Percentiles rank a stretch among this genome's conserved stretches.
Conservation (phyloP, 306 rosid genomes). For the Sophora flavescens region DNA sequence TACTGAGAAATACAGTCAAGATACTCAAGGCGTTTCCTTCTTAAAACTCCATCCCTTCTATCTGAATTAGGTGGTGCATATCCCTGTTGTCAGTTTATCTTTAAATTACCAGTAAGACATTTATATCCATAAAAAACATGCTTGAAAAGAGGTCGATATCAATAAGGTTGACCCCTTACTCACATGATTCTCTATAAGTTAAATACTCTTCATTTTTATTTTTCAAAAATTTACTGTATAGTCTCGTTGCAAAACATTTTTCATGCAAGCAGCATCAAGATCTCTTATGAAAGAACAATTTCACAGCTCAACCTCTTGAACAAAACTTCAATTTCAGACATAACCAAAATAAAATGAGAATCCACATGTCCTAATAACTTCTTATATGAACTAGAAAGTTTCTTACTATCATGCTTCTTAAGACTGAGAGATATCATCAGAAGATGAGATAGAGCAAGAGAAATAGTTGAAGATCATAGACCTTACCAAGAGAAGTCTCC, state of each 20-base stretch:
- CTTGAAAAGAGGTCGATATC: too few relatives aligned
- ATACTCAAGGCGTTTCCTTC: constrained; percentile 94
- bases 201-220: constrained; percentile 19
- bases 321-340: constrained; percentile 1
- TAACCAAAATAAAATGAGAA: constrained; percentile 35
- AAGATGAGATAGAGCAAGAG: constrained; percentile 8
- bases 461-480: constrained; percentile 27
- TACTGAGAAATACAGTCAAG: constrained; percentile 90
- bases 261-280: constrained; percentile 17
- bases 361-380: constrained; percentile 32
- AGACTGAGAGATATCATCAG: constrained; percentile 26
- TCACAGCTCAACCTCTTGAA: too few relatives aligned
- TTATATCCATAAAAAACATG: constrained; percentile 34
- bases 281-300: constrained; percentile 6
- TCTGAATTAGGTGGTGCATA: constrained; percentile 99
- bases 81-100: constrained; percentile 94
- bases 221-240: constrained; percentile 1
- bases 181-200: constrained; percentile 5
- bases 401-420: not conserved
- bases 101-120: constrained; percentile 65
- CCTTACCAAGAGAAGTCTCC: constrained; percentile 98
- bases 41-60: constrained; percentile 94
- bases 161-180: not conserved
- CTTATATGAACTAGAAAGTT: constrained; percentile 6
- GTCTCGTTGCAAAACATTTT: constrained; percentile 19